Conservation (phyloP, 2,329 filamentous ascomycete genomes). For the Elsinoe necatrix region DNA sequence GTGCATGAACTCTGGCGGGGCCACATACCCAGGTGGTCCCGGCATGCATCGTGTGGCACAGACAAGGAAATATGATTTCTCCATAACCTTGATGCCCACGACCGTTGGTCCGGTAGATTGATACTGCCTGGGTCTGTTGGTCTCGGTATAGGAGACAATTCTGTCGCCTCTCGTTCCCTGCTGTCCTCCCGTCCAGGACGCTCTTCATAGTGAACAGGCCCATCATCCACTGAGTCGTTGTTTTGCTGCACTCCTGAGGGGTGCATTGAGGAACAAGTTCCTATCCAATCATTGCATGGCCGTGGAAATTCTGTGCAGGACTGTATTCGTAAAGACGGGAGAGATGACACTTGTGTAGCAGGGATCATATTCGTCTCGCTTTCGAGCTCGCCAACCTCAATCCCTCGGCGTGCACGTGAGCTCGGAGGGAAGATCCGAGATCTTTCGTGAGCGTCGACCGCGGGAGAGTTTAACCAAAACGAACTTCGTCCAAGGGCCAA, state of each 20-base stretch:
- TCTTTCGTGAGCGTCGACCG: not conserved
- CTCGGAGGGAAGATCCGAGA: not conserved
- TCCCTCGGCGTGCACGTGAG: not conserved
- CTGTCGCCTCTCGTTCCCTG: conserved; percentile 29
- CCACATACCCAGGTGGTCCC: conserved; percentile 48
- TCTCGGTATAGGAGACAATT: conserved; percentile 22
- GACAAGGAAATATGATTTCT: conserved; percentile 41
- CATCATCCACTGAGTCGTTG: conserved; percentile 20
- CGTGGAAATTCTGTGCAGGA: not conserved
- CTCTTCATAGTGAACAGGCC: conserved; percentile 17
- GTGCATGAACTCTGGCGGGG: conserved; percentile 5
- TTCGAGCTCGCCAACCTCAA: not conserved
- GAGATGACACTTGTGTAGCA: not conserved
- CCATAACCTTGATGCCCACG: conserved; percentile 39
- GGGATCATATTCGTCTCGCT: not conserved
- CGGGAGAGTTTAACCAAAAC: conserved; percentile 2
- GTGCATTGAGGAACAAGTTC: not conserved
- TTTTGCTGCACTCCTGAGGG: conserved; percentile 15
- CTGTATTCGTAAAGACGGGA: not conserved
- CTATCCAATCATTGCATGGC: not conserved
- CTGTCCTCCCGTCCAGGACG: conserved; percentile 7
- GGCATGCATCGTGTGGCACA: conserved; percentile 42
- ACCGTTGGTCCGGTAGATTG: not conserved
- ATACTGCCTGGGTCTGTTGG: conserved; percentile 2
- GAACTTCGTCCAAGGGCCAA: not conserved